phyloP scores from a whole-genome alignment of 768 basidiomycete species.

The Trametes gibbosa region DNA sequence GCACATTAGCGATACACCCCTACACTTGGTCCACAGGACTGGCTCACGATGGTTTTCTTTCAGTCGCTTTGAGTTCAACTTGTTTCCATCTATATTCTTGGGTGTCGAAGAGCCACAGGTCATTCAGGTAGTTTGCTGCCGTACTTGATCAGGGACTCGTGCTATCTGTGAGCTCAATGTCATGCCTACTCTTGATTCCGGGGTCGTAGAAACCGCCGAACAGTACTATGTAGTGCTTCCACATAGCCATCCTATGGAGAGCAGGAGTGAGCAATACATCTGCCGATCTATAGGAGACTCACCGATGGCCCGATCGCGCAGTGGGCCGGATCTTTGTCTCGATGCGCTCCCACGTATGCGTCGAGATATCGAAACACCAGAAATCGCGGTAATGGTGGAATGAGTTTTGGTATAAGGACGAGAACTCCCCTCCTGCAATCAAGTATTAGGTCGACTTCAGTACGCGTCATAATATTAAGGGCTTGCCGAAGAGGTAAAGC shows the following conservation, averaged over 20 bases:
- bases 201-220: conserved; percentile 93
- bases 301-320: conserved; percentile 84
- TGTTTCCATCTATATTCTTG: conserved; percentile 86
- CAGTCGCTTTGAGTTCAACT: conserved; percentile 68
- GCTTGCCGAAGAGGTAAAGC: conserved; percentile 75
- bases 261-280: background rate
- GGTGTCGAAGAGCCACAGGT: conserved; percentile 83
- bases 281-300: conserved; percentile 13
- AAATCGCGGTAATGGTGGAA: conserved; percentile 88
- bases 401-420: conserved; percentile 74
- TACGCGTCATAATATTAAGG: background rate
- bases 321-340: conserved; percentile 81
- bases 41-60: conserved; percentile 69
- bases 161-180: no score
- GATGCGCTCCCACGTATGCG: conserved; percentile 83
- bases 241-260: conserved; percentile 71
- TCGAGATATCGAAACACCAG: conserved; percentile 80
- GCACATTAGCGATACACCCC: background rate
- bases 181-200: conserved; percentile 66
- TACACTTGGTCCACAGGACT: background rate
- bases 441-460: background rate
- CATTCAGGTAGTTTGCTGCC: conserved; percentile 78
- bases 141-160: background rate
- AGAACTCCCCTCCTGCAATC: conserved; percentile 75
- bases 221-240: conserved; percentile 83